Conservation (phyloP, 345 rosid species). For the Euphorbia peplus region DNA sequence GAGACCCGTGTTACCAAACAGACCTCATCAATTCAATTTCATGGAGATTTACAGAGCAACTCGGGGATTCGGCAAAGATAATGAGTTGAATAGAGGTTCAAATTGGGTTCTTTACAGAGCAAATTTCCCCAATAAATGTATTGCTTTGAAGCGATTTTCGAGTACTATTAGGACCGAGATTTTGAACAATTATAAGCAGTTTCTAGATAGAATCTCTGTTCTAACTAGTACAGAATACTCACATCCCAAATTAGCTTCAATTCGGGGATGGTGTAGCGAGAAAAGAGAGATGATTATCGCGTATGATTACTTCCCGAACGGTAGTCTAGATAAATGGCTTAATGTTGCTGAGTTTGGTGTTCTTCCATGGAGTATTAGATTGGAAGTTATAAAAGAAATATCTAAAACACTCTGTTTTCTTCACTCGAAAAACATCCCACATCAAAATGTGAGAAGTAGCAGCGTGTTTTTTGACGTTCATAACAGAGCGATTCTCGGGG, state of each 20-base stretch:
- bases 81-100: neutral
- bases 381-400: neutral
- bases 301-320: neutral
- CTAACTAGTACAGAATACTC: neutral
- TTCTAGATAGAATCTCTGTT: neutral
- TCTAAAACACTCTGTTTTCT: neutral
- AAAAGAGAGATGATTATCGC: neutral
- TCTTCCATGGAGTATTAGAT: neutral
- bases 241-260: neutral
- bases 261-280: neutral
- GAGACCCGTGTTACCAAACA: neutral
- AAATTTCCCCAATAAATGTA: neutral
- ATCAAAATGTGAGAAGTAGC: neutral
- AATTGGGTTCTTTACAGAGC: neutral
- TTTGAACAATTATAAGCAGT: neutral
- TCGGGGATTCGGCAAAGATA: neutral
- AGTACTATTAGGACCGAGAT: neutral
- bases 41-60: neutral
- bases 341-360: neutral
- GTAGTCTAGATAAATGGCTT: neutral
- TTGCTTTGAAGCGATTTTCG: neutral
- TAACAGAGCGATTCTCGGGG: neutral
- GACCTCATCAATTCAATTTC: neutral
- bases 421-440: neutral
- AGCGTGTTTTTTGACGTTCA: neutral